Base-by-base conservation (phyloP, 2,329 filamentous ascomycete genomes). In the Trichoderma breve region DNA sequence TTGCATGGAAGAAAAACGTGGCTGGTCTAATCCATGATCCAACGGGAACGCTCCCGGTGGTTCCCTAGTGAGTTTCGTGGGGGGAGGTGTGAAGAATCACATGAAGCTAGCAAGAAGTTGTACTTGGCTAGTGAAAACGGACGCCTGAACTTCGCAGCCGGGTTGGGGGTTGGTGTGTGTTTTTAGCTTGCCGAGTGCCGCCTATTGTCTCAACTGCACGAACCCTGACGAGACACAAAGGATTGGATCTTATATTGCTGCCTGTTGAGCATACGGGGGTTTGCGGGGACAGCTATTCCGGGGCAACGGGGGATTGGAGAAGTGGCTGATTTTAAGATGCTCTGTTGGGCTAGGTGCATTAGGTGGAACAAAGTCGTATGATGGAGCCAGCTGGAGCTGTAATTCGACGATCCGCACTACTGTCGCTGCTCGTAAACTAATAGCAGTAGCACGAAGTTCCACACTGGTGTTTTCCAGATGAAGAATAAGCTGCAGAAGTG, bases 1-100 rank as follows among this genome's bases (percentile, higher is more conserved):
- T 61, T 61, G 39, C 28, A 61, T 61, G 57, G 30, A 62, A 39
- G 39, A 70, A 70, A 70, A 70, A 62, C 36, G 39, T 62, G 66
- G 57, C 57, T 32, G 66, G 14, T 43, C 39, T 39, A 57, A 61
- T 7, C 11, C n/a, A 43, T 62, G 57, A 70, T 70, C 57, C 66
- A 70, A 70, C 66, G 57, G 66, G 66, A 70, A 61, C 53, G 66
- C 36, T 61, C 55, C 57, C 66, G 36, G 66, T 61, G 39, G 39
- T 43, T 61, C 36, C 30, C 26, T 69, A 61, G 66, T 60, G 47
- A 24, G 47, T 53, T 53, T 53, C 47, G 47, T 53, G n/a, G 47
- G 47, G 26, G 39, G 39, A 3, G 21, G 64, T 11, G 64, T 34
- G 30, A 57, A 21, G 6, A 30, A 58, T 18, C 9, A 57, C n/a